Evolutionary conservation across 352 stramenopile species (phyloP), one percentile per base, ranked within the genome.

Genomic region (Pythium phragmitis): DNA sequence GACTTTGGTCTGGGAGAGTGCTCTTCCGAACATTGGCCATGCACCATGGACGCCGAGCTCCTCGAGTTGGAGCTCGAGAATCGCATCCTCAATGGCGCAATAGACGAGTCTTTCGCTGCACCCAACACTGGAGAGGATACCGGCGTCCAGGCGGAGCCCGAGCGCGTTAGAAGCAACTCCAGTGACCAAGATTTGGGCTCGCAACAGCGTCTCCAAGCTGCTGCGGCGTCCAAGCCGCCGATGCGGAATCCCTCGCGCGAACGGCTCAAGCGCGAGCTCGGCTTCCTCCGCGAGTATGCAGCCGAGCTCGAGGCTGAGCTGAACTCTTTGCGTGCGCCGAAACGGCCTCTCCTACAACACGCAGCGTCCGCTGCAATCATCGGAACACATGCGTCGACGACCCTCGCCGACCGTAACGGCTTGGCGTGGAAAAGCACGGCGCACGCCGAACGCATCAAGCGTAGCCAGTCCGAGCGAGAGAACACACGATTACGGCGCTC

Each of bases 261-360:
- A 55, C 73, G 73, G 6, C 64, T 79, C 23, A 76, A 80, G 50
- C 69, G 67, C 39, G 75, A 86, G 47, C 63, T 82, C 21, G 67
- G 54, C 13, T 84, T 79, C 36, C 67, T 86, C 6, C 63, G 70
- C 14, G 70, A 60, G 39, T 75, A 72, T 50, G 67, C 73, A 11
- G 59, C 63, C 8, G 75, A 82, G 21, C 52, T 86, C n/a, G 68
- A 86, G 57, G 34, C 53, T 1, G 30, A 77, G 13, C 41, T 82
- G 7, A 61, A 37, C 45, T 41, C 39, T 1, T 45, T 85, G 2
- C 63, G 74, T 2, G 9, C 49, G 3, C 47, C 72, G 8, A 30
- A 68, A 11, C 58, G 70, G 1, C 52, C 34, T 30, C 26, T 30
- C 12, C 46, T 60, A 16, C 19, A 49, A 45, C 21, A 23, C 17